These are phyloP conservation scores for Cytospora chrysosperma DNA, from an alignment of 2,329 filamentous ascomycete genomes.

Conservation along the genomic window DNA sequence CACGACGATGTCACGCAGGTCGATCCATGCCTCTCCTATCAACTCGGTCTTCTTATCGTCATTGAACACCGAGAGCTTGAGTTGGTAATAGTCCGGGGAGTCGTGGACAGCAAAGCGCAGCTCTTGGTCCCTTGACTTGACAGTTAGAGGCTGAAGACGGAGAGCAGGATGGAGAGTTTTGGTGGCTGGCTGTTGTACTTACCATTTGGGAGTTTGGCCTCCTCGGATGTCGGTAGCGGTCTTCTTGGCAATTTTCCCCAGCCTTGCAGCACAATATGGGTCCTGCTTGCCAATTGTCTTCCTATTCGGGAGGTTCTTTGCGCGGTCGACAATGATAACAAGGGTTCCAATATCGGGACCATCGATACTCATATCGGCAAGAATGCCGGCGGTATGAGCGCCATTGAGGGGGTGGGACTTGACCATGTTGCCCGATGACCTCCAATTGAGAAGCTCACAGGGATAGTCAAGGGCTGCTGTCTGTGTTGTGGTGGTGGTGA, in stretches of 20 bases:
- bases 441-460: background rate
- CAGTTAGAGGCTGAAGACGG: background rate
- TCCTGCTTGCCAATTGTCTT: slow-evolving; percentile 99
- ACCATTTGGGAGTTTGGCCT: slow-evolving; percentile 96
- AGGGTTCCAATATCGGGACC: slow-evolving; percentile 92
- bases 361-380: slow-evolving; percentile 89
- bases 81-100: slow-evolving; percentile 90
- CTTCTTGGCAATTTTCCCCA: slow-evolving; percentile 97
- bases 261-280: slow-evolving; percentile 88
- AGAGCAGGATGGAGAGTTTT: background rate
- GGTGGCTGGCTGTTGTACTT: slow-evolving; percentile 38
- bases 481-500: slow-evolving; percentile 8
- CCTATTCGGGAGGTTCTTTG: slow-evolving; percentile 94
- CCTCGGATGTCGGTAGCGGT: slow-evolving; percentile 91
- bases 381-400: slow-evolving; percentile 87
- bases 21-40: slow-evolving; percentile 91
- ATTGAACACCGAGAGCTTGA: slow-evolving; percentile 96
- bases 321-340: slow-evolving; percentile 87
- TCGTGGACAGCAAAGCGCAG: slow-evolving; percentile 95
- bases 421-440: slow-evolving; percentile 41
- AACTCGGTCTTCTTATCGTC: slow-evolving; percentile 97
- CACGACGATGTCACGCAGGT: slow-evolving; percentile 76
- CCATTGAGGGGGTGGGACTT: slow-evolving; percentile 58
- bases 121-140: slow-evolving; percentile 82
- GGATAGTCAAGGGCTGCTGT: background rate